phyloP scores from a whole-genome alignment of 1,284 basidiomycete genomes.

The Trametes hirsuta region DNA sequence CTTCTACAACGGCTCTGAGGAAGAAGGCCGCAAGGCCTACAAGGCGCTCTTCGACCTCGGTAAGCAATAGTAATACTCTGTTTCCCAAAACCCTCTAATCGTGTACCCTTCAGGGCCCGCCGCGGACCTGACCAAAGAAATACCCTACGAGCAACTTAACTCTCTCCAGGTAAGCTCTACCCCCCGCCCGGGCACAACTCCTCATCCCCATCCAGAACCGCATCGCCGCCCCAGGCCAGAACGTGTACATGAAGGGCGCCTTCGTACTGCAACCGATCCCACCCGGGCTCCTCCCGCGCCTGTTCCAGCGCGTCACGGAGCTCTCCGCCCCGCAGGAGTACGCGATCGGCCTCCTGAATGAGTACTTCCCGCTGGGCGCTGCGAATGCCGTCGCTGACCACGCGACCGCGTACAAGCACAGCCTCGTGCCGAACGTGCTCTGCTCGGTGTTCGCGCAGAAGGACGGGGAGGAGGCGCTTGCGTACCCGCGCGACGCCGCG shows the following conservation, averaged over 20 bases:
- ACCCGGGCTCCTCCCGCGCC: neutral
- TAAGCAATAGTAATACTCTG: slow-evolving; percentile 23
- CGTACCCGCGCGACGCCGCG: slow-evolving; percentile 31
- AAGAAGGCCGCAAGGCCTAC: slow-evolving; percentile 48
- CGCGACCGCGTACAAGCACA: slow-evolving; percentile 45
- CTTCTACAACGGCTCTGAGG: slow-evolving; percentile 56
- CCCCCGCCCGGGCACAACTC: too few relatives aligned
- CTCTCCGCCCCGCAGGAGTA: slow-evolving; percentile 15
- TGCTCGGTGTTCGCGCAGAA: slow-evolving; percentile 42
- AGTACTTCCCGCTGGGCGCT: slow-evolving; percentile 46
- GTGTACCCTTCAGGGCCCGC: slow-evolving; percentile 27
- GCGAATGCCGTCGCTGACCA: slow-evolving; percentile 42
- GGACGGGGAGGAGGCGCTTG: slow-evolving; percentile 32
- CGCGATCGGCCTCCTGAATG: slow-evolving; percentile 39
- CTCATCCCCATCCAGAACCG: slow-evolving; percentile 20
- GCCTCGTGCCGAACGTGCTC: slow-evolving; percentile 36
- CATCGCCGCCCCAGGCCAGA: slow-evolving; percentile 19
- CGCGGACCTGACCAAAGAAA: slow-evolving; percentile 43
- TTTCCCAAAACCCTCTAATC: neutral
- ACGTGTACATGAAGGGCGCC: slow-evolving; percentile 31
- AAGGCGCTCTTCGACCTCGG: slow-evolving; percentile 49
- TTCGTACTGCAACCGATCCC: slow-evolving; percentile 15
- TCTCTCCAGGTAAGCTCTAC: slow-evolving; percentile 20
- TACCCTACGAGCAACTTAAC: slow-evolving; percentile 52
- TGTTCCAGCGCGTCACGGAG: slow-evolving; percentile 19